Evolutionary conservation across 2,329 filamentous ascomycete species (phyloP), one percentile per base, ranked within the genome.

Genomic region (Exophiala spinifera): DNA sequence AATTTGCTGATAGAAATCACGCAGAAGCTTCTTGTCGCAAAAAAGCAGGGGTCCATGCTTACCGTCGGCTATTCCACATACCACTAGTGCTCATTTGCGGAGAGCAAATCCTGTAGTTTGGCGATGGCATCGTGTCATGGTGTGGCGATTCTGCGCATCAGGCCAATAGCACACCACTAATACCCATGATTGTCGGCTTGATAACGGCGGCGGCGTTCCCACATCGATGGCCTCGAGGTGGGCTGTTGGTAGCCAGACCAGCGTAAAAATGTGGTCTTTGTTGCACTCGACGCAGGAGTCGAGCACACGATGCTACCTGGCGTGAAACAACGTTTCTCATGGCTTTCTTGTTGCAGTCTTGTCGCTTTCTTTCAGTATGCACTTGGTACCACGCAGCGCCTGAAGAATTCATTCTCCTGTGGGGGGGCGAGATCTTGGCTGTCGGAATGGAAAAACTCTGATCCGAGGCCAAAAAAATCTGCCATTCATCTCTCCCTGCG

Each of bases 1-100:
- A 44, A 44, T 44, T 44, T 44, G 42, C 42, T 44, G 42, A 44
- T 44, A 21, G 23, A 44, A 44, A 28, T 44, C 42, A 25, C 42
- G 42, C 42, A 44, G 42, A 28, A n/a, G 20, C 23, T 23, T 44
- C 7, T 25, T 23, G 21, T n/a, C 20, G 42, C 42, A 44, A 44
- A 44, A 28, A 44, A 13, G 21, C 42, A 21, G 23, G 42, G 42
- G 23, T 44, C 21, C 19, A 25, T 44, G 42, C 42, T 44, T 44
- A 44, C 42, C 42, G n/a, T 25, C 23, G 42, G 23, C 42, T 19
- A 25, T 15, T 44, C 42, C 42, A 44, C 42, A 23, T 13, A n/a
- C 42, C 20, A 28, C 21, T 21, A 6, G 19, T n/a, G 4, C 14
- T 43, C 21, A 10, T 23, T 21, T 23, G 21, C 14, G 40, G 40